These are phyloP conservation scores for Tieghemostelium lacteum DNA, from an alignment of 78 protist genomes.

Conservation along the genomic window DNA sequence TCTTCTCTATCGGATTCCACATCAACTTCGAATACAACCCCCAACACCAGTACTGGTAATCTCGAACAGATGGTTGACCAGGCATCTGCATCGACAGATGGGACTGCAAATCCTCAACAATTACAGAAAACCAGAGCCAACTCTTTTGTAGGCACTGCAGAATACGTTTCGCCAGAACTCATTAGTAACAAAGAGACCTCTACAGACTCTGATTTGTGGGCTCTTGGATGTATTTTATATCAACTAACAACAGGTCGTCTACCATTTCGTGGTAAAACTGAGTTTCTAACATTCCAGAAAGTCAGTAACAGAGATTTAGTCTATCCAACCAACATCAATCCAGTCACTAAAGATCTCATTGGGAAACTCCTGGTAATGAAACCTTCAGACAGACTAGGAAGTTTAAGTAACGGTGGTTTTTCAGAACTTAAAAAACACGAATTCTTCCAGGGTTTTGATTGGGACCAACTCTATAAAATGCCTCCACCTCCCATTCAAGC, in stretches of 20 bases:
- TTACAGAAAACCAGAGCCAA: constrained; percentile 56
- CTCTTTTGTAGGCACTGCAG: constrained; percentile 88
- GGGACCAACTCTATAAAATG: constrained; percentile 33
- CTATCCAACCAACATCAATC: constrained; percentile 85
- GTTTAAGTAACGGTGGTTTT: constrained; percentile 22
- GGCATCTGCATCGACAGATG: neutral
- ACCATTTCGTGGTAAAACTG: constrained; percentile 84
- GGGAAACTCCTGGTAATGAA: constrained; percentile 59
- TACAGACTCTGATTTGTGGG: constrained; percentile 93
- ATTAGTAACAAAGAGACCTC: constrained; percentile 80
- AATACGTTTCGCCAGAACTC: constrained; percentile 95
- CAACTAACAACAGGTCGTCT: constrained; percentile 90
- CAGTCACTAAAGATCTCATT: constrained; percentile 82
- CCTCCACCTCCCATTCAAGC: constrained; percentile 78
- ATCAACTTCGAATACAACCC: constrained; percentile 2
- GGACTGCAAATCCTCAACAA: no score
- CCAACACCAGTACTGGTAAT: neutral
- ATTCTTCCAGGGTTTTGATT: constrained; percentile 84
- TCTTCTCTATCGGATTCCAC: neutral
- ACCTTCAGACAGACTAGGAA: constrained; percentile 68
- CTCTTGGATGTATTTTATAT: constrained; percentile 94
- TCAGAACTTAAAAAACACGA: constrained; percentile 77
- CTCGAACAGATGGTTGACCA: neutral
- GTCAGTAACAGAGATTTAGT: constrained; percentile 60
- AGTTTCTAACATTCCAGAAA: constrained; percentile 87